Base-by-base conservation (phyloP, 148 eudicot genomes). In the Rhododendron molle region DNA sequence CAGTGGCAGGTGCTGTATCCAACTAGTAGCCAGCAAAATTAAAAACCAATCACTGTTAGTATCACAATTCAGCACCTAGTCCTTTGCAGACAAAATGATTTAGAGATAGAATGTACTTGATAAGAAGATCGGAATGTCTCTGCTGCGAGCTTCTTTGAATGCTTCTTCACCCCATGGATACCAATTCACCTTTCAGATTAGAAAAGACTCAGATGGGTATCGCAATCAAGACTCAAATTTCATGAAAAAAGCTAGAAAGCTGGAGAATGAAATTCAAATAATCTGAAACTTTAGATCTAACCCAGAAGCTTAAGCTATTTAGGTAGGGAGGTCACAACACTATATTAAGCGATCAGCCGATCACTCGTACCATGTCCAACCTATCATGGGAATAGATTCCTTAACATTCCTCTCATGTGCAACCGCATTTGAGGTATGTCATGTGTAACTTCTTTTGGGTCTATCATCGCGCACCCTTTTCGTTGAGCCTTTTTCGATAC, bases 1-100 rank as follows among this genome's bases (percentile, higher is more conserved):
- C 99, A 97, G 82, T 97, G 99, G 84, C 99, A 97, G 84, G 98
- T 97, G 93, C 99, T 97, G 93, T 97, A 97, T 81, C 99, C 99
- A 84, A 97, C 99, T 97, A 86, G 76, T 82, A 85, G 81, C 83
- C 85, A 90, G 36, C n/a, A 54, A 50, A 76, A 79, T 76, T 81
- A 50, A 87, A 87, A 86, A 83, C 52, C 10, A 81, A 88, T 56
- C 52, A 86, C 71, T 82, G 81, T 81, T 79, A 88, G 82, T 47
- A 62, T 76, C 77, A 84, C 34, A 84, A 73, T 78, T 83, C 60
- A 56, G 71, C 47, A 80, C 76, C 79, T 32, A 83, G 49, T 50
- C 34, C 73, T 32, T 58, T 28, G 46, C 49, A 16, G 28, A 14
- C 62, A 77, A 9, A 60, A 38, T 52, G 34, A 54, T 16, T 58